Percentiles rank a stretch among this genome's conserved stretches.
Conservation (phyloP, 371 early-diverging fungal species). For the Mortierella sp. region DNA sequence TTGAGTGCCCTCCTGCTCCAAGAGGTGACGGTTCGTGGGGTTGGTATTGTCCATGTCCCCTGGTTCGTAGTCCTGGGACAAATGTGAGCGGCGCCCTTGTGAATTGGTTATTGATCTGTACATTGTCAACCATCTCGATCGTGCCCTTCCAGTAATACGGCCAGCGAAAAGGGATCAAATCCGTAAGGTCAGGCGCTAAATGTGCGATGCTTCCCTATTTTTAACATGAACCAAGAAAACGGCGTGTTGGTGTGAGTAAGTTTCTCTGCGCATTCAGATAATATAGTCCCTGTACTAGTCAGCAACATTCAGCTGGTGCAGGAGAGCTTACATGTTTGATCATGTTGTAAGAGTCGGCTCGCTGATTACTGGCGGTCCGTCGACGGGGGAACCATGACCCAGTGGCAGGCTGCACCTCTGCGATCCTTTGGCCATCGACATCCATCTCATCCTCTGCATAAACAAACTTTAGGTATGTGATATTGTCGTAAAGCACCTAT, state of each 20-base stretch:
- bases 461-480: conserved; percentile 69
- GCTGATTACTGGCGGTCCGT: conserved; percentile 35
- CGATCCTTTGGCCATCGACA: conserved; percentile 57
- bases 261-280: too few relatives aligned
- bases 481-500: conserved; percentile 87
- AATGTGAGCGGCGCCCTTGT: conserved; percentile 54
- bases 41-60: conserved; percentile 6
- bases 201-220: conserved; percentile 53
- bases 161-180: conserved; percentile 55
- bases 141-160: conserved; percentile 64
- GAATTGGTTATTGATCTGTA: conserved; percentile 58
- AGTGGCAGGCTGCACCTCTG: conserved; percentile 43
- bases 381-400: conserved; percentile 50
- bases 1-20: conserved; percentile 2
- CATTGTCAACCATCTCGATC: conserved; percentile 56
- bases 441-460: conserved; percentile 70
- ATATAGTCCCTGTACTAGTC: not conserved
- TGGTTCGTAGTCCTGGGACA: conserved; percentile 58
- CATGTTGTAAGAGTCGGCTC: conserved; percentile 59
- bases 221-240: not conserved
- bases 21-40: not conserved
- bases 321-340: conserved; percentile 56
- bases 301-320: not conserved
- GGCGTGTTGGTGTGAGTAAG: too few relatives aligned
- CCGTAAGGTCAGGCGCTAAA: conserved; percentile 51